phyloP scores from a whole-genome alignment of 2,329 filamentous ascomycete genomes.

The Nannizziopsis barbatae region DNA sequence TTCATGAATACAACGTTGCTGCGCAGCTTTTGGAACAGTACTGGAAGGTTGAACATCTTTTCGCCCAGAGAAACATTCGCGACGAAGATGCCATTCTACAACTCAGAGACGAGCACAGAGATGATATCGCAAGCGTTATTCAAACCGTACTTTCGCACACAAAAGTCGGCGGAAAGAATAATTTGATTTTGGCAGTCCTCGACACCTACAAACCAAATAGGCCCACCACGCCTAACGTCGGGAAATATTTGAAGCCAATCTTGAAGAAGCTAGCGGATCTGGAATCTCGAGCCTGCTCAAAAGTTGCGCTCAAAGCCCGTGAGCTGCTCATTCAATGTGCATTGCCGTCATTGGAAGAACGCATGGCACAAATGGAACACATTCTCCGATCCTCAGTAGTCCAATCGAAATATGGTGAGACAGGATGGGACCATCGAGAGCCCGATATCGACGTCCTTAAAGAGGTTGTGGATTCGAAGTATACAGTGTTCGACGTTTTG shows the following conservation, averaged over 20 bases:
- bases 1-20: slow-evolving; percentile 77
- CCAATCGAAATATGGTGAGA: slow-evolving; percentile 94
- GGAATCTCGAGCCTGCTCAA: slow-evolving; percentile 73
- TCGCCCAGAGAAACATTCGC: slow-evolving; percentile 70
- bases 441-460: slow-evolving; percentile 84
- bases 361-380: slow-evolving; percentile 94
- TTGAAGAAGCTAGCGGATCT: slow-evolving; percentile 83
- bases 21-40: slow-evolving; percentile 69
- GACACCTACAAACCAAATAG: slow-evolving; percentile 93
- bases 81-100: slow-evolving; percentile 90
- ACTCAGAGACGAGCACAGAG: slow-evolving; percentile 92
- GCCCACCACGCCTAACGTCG: slow-evolving; percentile 76
- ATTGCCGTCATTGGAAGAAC: slow-evolving; percentile 88
- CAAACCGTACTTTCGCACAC: slow-evolving; percentile 89
- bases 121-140: slow-evolving; percentile 73
- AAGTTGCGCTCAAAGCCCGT: slow-evolving; percentile 92
- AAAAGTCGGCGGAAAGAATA: slow-evolving; percentile 85
- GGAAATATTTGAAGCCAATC: slow-evolving; percentile 71
- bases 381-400: slow-evolving; percentile 91
- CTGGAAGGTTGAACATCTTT: slow-evolving; percentile 71
- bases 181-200: slow-evolving; percentile 78
- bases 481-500: slow-evolving; percentile 93
- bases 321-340: slow-evolving; percentile 97
- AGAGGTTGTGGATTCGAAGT: slow-evolving; percentile 97
- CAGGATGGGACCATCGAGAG: slow-evolving; percentile 90